phyloP scores from a whole-genome alignment of 257 asterid genomes.

The Linderniella brevidens region DNA sequence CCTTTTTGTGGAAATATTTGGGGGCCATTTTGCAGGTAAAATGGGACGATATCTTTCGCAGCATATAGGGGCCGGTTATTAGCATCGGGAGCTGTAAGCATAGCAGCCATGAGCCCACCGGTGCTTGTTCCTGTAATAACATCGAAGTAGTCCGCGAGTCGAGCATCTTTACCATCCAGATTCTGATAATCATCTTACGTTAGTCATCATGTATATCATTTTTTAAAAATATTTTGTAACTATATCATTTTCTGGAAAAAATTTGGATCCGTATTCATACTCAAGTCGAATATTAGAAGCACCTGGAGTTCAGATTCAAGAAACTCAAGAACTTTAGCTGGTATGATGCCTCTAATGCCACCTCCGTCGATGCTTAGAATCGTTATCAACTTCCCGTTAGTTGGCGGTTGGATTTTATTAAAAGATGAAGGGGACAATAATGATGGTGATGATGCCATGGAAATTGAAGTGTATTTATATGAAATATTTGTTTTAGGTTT shows the following conservation, averaged over 20 bases:
- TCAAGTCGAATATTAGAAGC: no score
- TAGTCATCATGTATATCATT: no score
- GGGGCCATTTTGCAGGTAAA: constrained; percentile 25
- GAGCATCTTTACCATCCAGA: constrained; percentile 25
- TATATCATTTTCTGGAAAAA: no score
- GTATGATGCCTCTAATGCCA: constrained; percentile 54
- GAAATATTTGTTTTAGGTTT: no score
- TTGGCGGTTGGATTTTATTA: constrained; percentile 19
- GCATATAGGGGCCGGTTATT: constrained; percentile 26
- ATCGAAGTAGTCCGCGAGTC: constrained; percentile 35
- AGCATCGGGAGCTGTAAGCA: constrained; percentile 29
- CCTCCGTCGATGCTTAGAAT: constrained; percentile 69
- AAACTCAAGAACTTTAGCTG: constrained; percentile 28
- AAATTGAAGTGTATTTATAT: no score
- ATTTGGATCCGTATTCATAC: no score
- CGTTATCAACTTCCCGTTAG: constrained; percentile 20
- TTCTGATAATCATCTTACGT: constrained; percentile 20
- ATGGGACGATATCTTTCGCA: constrained; percentile 32
- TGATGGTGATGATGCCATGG: neutral
- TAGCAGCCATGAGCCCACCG: constrained; percentile 29
- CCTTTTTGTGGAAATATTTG: constrained; percentile 20
- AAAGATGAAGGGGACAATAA: constrained; percentile 15
- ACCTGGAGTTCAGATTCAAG: constrained; percentile 52
- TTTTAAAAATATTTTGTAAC: no score
- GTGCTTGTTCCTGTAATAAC: constrained; percentile 39